Evolutionary conservation across 176 grass and related monocot species (phyloP).

Genomic region (Musa beccarii): DNA sequence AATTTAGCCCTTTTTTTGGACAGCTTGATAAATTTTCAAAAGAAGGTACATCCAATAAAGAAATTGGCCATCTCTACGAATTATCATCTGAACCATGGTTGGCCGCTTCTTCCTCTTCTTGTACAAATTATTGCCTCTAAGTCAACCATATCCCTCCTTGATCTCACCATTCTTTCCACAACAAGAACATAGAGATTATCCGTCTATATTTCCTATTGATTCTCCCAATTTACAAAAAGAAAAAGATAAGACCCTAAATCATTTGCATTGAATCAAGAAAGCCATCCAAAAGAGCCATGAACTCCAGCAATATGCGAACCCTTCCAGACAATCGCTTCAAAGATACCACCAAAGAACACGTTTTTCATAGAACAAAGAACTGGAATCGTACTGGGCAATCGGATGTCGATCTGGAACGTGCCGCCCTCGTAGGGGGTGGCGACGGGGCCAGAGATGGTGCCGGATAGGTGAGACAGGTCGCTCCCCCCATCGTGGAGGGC

Average conservation of each 20-base stretch:
- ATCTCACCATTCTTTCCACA: too few species aligned
- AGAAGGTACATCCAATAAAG: too few species aligned
- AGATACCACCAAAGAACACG: too few species aligned
- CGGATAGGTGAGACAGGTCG: constrained; percentile 75
- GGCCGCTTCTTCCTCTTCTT: too few species aligned
- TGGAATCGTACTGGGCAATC: constrained; percentile 40
- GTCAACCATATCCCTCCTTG: too few species aligned
- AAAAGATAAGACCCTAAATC: not conserved
- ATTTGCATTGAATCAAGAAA: not conserved
- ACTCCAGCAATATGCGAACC: not conserved
- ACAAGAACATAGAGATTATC: too few species aligned
- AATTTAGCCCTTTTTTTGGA: too few species aligned
- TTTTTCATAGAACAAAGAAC: not conserved
- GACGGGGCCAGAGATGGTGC: constrained; percentile 70
- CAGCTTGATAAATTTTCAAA: too few species aligned
- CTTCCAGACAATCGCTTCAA: not conserved
- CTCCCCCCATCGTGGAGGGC: constrained; percentile 50
- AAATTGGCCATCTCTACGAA: too few species aligned
- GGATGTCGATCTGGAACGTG: constrained; percentile 85
- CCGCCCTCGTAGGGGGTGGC: constrained; percentile 89
- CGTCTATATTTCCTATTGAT: too few species aligned
- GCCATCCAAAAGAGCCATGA: not conserved
- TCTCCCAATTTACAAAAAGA: not conserved
- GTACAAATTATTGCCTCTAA: too few species aligned
- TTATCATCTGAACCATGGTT: too few species aligned